A percentile compares a stretch with the other conserved stretches of the same genome.
Evolutionary conservation across 2,329 filamentous ascomycete genomes (phyloP).

Genomic region (Talaromyces piceae): DNA sequence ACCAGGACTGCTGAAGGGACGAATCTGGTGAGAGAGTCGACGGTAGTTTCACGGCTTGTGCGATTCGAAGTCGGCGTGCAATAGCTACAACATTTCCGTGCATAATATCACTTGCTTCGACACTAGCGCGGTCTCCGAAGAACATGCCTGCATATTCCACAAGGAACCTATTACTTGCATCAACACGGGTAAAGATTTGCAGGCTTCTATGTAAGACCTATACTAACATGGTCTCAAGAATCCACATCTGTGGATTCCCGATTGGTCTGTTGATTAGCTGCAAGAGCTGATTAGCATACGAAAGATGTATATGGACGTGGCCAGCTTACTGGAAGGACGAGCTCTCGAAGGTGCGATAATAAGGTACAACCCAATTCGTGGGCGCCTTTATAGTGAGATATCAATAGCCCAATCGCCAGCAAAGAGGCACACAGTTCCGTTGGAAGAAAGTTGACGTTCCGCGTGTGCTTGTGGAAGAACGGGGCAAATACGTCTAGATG

Average conservation of each 20-base stretch:
- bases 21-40: background rate
- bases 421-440: conserved; percentile 1
- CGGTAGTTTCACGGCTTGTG: background rate
- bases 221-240: background rate
- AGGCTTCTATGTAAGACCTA: background rate
- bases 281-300: background rate
- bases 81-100: background rate
- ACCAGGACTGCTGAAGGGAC: background rate
- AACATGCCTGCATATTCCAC: conserved; percentile 1
- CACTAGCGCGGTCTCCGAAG: background rate
- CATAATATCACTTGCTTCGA: conserved; percentile 1
- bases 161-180: background rate
- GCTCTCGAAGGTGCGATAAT: background rate
- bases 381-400: conserved; percentile 1
- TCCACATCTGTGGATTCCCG: background rate
- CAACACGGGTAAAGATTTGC: background rate
- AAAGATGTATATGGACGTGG: background rate
- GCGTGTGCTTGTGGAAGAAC: background rate
- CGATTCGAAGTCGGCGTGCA: background rate
- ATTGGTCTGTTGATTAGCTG: background rate
- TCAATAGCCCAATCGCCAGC: background rate
- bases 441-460: background rate
- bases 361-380: background rate
- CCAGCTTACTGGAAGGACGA: background rate
- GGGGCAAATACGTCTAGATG: background rate